These are phyloP conservation scores for Diatrype stigma DNA, from an alignment of 2,329 filamentous ascomycete species.

Conservation along the genomic window DNA sequence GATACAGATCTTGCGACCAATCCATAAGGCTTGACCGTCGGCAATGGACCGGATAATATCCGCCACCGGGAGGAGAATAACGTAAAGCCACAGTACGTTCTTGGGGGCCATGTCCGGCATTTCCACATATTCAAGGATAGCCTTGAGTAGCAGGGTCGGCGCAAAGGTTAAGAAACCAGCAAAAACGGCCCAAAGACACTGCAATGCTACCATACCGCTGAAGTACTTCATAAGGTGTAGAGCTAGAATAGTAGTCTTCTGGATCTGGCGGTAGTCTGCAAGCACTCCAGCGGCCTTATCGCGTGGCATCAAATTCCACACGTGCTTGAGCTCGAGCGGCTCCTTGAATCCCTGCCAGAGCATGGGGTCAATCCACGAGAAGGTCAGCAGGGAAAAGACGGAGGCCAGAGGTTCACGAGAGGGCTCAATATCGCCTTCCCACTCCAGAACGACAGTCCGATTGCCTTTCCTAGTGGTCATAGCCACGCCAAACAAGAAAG, in stretches of 20 bases:
- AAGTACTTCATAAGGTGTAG: constrained; percentile 84
- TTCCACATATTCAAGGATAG: constrained; percentile 93
- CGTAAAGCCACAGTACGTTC: constrained; percentile 94
- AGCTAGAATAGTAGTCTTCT: constrained; percentile 74
- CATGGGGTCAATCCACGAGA: constrained; percentile 85
- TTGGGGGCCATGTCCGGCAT: constrained; percentile 67
- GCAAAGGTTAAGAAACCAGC: constrained; percentile 83
- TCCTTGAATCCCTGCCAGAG: constrained; percentile 86
- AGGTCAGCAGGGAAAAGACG: constrained; percentile 81
- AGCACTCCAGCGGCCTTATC: constrained; percentile 84
- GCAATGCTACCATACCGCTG: constrained; percentile 67
- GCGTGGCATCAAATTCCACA: constrained; percentile 86
- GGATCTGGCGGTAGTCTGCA: constrained; percentile 76
- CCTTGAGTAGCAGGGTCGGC: constrained; percentile 84
- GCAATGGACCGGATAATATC: constrained; percentile 77
- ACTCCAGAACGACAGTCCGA: constrained; percentile 80
- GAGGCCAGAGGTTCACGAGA: constrained; percentile 85
- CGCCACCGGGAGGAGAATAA: constrained; percentile 81
- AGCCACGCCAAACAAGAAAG: constrained; percentile 70
- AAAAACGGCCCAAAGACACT: constrained; percentile 75
- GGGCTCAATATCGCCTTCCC: constrained; percentile 83
- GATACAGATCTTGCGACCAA: constrained; percentile 91
- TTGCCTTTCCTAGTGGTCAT: constrained; percentile 87
- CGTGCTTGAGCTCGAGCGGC: constrained; percentile 74
- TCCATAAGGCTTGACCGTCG: constrained; percentile 85